Conservation (phyloP, 495 filamentous ascomycete genomes). For the Chlorociboria aeruginascens region DNA sequence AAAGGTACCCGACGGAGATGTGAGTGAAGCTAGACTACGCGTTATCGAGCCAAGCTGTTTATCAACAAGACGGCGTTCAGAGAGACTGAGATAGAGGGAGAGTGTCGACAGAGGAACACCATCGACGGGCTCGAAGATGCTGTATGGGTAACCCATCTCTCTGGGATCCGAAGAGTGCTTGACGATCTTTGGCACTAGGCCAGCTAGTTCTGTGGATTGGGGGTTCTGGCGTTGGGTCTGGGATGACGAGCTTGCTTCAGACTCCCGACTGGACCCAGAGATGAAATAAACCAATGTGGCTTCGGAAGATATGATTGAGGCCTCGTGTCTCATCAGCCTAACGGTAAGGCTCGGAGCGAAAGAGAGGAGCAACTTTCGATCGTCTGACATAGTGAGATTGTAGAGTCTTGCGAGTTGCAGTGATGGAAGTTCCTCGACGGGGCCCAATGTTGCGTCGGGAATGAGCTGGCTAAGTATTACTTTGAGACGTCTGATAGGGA, state of each 20-base stretch:
- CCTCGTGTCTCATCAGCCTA: slow-evolving; percentile 46
- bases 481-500: slow-evolving; percentile 16
- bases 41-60: slow-evolving; percentile 32
- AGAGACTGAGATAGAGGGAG: slow-evolving; percentile 10
- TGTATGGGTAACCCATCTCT: slow-evolving; percentile 36
- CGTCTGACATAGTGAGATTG: slow-evolving; percentile 41
- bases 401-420: slow-evolving; percentile 38
- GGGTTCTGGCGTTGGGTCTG: neutral
- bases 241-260: neutral
- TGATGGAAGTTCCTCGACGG: slow-evolving; percentile 13
- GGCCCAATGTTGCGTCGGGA: slow-evolving; percentile 11
- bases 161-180: slow-evolving; percentile 33
- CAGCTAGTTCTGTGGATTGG: neutral
- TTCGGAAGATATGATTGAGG: slow-evolving; percentile 42
- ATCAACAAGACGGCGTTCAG: slow-evolving; percentile 11
- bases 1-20: slow-evolving; percentile 28
- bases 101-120: slow-evolving; percentile 22
- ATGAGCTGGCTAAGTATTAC: slow-evolving; percentile 15
- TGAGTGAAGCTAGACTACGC: slow-evolving; percentile 34
- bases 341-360: slow-evolving; percentile 37
- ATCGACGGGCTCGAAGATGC: slow-evolving; percentile 37
- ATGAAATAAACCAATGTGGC: slow-evolving; percentile 24
- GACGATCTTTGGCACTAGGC: slow-evolving; percentile 20
- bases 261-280: neutral
- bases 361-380: slow-evolving; percentile 39